phyloP scores from a whole-genome alignment of 805 yeast species.

The Candida orba region DNA sequence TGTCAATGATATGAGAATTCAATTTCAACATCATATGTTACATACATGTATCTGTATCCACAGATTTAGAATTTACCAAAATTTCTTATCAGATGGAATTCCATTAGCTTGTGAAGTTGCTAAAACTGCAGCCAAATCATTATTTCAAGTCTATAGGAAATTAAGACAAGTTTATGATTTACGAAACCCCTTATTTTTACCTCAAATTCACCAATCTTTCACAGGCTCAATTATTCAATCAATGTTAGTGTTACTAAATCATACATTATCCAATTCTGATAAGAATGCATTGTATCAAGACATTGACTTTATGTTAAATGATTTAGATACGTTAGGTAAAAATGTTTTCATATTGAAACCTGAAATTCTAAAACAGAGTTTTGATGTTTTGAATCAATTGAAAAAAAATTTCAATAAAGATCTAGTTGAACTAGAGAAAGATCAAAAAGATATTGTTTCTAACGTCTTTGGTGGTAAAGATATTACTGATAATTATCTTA shows the following conservation, averaged over 20 bases:
- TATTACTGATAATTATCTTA: slow-evolving; percentile 24
- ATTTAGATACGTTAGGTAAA: slow-evolving; percentile 18
- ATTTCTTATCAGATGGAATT: slow-evolving; percentile 20
- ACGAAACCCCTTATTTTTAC: slow-evolving; percentile 22
- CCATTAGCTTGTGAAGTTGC: slow-evolving; percentile 26
- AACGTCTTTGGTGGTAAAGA: slow-evolving; percentile 26
- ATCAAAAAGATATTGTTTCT: slow-evolving; percentile 24
- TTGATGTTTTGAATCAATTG: slow-evolving; percentile 21
- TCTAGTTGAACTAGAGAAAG: slow-evolving; percentile 21
- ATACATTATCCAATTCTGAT: slow-evolving; percentile 14
- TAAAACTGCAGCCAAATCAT: slow-evolving; percentile 18
- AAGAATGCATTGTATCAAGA: slow-evolving; percentile 19
- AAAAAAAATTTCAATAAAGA: slow-evolving; percentile 20
- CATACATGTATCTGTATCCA: slow-evolving; percentile 27
- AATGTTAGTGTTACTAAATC: slow-evolving; percentile 23
- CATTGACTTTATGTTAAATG: slow-evolving; percentile 22
- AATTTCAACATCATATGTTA: slow-evolving; percentile 26
- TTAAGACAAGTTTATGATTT: slow-evolving; percentile 19
- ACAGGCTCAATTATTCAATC: slow-evolving; percentile 28
- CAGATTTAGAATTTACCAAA: slow-evolving; percentile 25
- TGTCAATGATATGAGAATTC: slow-evolving; percentile 19
- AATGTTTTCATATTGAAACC: slow-evolving; percentile 22
- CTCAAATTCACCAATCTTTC: slow-evolving; percentile 28
- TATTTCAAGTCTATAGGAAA: slow-evolving; percentile 24
- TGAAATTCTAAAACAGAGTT: slow-evolving; percentile 23